These are phyloP conservation scores for Jackrogersella multiformis DNA, from an alignment of 495 filamentous ascomycete genomes.

Conservation along the genomic window DNA sequence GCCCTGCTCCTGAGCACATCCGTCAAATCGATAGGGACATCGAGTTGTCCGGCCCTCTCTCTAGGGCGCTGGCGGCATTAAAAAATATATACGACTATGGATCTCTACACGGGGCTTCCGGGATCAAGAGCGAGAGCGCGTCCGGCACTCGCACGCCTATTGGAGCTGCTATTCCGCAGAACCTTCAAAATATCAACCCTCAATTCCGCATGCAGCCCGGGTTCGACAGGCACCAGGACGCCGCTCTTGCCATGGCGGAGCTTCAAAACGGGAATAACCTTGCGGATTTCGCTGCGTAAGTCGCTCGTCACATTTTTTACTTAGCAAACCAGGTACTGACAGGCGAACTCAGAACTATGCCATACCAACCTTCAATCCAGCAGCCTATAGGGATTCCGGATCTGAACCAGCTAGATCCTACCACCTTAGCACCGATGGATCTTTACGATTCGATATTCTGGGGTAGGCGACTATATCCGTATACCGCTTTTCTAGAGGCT, in stretches of 20 bases:
- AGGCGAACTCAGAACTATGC: conserved; percentile 29
- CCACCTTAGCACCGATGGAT: conserved; percentile 64
- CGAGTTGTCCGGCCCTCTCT: conserved; percentile 63
- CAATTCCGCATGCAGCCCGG: conserved; percentile 45
- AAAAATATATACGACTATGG: conserved; percentile 68
- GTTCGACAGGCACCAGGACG: conserved; percentile 62
- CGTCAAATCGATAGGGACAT: conserved; percentile 61
- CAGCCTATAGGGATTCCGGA: conserved; percentile 46
- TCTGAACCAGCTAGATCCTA: conserved; percentile 54
- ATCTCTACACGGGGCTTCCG: conserved; percentile 50
- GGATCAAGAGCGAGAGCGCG: conserved; percentile 52
- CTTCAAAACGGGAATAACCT: conserved; percentile 58
- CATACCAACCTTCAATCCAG: conserved; percentile 48
- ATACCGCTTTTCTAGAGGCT: background rate
- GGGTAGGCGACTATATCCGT: conserved; percentile 52
- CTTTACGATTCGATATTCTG: conserved; percentile 68
- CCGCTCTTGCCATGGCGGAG: conserved; percentile 64
- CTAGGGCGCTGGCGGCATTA: conserved; percentile 61
- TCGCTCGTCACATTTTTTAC: background rate
- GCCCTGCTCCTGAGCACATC: conserved; percentile 55
- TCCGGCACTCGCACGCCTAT: conserved; percentile 57
- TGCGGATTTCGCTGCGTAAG: conserved; percentile 48
- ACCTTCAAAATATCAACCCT: conserved; percentile 26
- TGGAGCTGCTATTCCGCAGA: conserved; percentile 25
- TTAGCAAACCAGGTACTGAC: conserved; percentile 14